These are phyloP conservation scores for Leccinum rimulosum DNA, from an alignment of 768 basidiomycete genomes.

Conservation along the genomic window DNA sequence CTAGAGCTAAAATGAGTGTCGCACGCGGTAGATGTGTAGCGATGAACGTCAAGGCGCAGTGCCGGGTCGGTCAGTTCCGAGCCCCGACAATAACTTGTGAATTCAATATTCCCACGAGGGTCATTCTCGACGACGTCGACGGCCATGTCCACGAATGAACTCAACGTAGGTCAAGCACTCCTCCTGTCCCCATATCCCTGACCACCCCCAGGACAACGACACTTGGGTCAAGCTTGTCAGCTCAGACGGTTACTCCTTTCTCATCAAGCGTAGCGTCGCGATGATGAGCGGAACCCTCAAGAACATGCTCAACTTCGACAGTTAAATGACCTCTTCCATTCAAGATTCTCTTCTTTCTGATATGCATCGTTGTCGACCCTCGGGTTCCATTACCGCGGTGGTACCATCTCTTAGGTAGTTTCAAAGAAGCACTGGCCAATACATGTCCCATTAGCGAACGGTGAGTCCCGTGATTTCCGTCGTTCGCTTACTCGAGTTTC, in stretches of 20 bases:
- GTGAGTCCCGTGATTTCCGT: conserved; percentile 37
- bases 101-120: conserved; percentile 21
- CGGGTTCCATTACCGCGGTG: conserved; percentile 11
- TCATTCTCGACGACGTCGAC: not conserved
- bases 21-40: conserved; percentile 14
- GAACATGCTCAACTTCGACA: conserved; percentile 72
- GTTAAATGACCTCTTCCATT: conserved; percentile 39
- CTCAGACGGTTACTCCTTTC: conserved; percentile 77
- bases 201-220: conserved; percentile 23
- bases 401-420: conserved; percentile 49
- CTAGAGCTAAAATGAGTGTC: conserved; percentile 13
- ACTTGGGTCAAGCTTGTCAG: conserved; percentile 79
- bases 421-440: conserved; percentile 70
- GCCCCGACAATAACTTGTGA: conserved; percentile 10
- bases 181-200: not conserved
- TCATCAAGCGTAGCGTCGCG: conserved; percentile 74
- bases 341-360: conserved; percentile 11
- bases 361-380: conserved; percentile 1
- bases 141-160: conserved; percentile 19
- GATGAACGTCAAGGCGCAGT: conserved; percentile 6
- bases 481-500: conserved; percentile 1
- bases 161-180: conserved; percentile 15
- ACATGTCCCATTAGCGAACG: conserved; percentile 70
- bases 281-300: conserved; percentile 77
- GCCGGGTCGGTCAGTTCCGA: conserved; percentile 10